Evolutionary conservation across 192 early-diverging fungal genomes (phyloP).

Genomic region (Entophlyctis helioformis): DNA sequence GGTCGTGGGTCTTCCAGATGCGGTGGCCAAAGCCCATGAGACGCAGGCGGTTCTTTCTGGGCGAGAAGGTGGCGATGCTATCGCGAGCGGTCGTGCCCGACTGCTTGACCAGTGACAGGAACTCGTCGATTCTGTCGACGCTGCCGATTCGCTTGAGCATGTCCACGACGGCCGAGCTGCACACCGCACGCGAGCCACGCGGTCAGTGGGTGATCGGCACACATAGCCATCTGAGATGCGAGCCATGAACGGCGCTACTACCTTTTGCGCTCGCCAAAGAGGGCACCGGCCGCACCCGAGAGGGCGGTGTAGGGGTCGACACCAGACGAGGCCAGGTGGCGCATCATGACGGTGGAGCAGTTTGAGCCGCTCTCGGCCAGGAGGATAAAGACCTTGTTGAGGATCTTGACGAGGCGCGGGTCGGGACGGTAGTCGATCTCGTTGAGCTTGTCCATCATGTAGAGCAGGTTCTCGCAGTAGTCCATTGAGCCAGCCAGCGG

Average conservation of each 20-base stretch:
- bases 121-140: conserved; percentile 41
- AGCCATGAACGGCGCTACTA: too few relatives aligned
- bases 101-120: conserved; percentile 45
- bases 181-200: too few relatives aligned
- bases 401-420: conserved; percentile 19
- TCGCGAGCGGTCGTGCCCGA: conserved; percentile 10
- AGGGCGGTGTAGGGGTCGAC: conserved; percentile 54
- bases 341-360: conserved; percentile 49
- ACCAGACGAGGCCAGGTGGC: conserved; percentile 47
- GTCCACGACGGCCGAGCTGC: conserved; percentile 22
- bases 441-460: conserved; percentile 38
- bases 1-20: conserved; percentile 52
- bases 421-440: conserved; percentile 34
- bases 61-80: too few relatives aligned
- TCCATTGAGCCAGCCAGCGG: conserved; percentile 24
- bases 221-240: too few relatives aligned
- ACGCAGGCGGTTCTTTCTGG: conserved; percentile 8
- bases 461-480: conserved; percentile 33
- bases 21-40: conserved; percentile 55
- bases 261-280: conserved; percentile 55
- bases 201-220: too few relatives aligned
- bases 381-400: conserved; percentile 40
- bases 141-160: conserved; percentile 54
- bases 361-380: conserved; percentile 36
- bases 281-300: conserved; percentile 47